Percentiles rank a stretch among this genome's conserved stretches.
Evolutionary conservation across 2,329 filamentous ascomycete genomes (phyloP).

Genomic region (Aspergillus uvarum): DNA sequence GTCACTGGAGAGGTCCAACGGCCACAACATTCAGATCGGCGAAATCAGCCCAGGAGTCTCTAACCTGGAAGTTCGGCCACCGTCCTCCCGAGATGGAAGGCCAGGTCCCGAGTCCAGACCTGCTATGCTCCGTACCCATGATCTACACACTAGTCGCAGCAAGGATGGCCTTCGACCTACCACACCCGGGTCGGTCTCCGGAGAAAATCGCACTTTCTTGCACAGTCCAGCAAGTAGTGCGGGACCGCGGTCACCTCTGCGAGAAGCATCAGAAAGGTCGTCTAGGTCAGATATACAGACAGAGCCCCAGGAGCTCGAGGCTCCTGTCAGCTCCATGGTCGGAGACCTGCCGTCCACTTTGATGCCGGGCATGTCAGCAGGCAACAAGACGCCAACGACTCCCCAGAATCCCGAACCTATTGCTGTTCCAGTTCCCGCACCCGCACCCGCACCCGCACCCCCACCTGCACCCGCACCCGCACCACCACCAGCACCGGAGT

Average conservation of each 20-base stretch:
- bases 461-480: neutral
- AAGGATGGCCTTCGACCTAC: constrained; percentile 32
- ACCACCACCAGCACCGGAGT: neutral
- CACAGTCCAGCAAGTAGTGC: constrained; percentile 28
- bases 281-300: constrained; percentile 37
- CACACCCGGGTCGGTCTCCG: constrained; percentile 29
- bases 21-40: constrained; percentile 14
- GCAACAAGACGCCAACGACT: constrained; percentile 6
- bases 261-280: constrained; percentile 31
- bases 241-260: constrained; percentile 30
- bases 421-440: neutral
- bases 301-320: constrained; percentile 34
- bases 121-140: constrained; percentile 18
- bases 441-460: too few relatives aligned
- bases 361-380: constrained; percentile 21
- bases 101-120: constrained; percentile 21
- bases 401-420: neutral
- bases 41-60: constrained; percentile 19
- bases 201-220: constrained; percentile 21
- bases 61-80: constrained; percentile 25
- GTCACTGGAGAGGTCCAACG: constrained; percentile 15
- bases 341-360: constrained; percentile 23
- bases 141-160: constrained; percentile 21
- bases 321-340: constrained; percentile 17
- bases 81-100: constrained; percentile 31